A percentile compares a stretch with the other conserved stretches of the same genome.
These are phyloP conservation scores for Fabrea salina DNA, from an alignment of 169 alveolate genomes.

Conservation along the genomic window DNA sequence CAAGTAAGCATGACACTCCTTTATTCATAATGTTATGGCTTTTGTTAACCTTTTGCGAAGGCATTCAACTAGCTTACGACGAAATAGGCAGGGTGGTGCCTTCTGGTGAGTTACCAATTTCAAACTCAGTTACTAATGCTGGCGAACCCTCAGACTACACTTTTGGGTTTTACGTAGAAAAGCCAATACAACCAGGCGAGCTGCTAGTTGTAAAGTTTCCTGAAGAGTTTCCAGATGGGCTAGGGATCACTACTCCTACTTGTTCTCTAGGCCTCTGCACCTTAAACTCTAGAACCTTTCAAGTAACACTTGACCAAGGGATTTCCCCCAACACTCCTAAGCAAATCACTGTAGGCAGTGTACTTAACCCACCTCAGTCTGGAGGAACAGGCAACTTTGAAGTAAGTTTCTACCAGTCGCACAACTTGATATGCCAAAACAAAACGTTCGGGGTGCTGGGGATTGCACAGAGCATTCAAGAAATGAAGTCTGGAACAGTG, in stretches of 20 bases:
- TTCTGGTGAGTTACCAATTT: constrained; percentile 15
- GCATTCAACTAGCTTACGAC: constrained; percentile 2
- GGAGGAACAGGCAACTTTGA: constrained; percentile 34
- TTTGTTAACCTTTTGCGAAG: too few species aligned
- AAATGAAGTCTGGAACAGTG: neutral
- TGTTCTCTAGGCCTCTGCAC: constrained; percentile 18
- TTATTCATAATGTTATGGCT: too few species aligned
- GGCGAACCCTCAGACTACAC: constrained; percentile 3
- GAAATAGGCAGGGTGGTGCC: constrained; percentile 7
- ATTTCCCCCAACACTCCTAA: neutral
- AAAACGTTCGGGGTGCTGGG: constrained; percentile 26
- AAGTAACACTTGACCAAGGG: neutral
- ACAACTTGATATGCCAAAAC: neutral
- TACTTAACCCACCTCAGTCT: neutral
- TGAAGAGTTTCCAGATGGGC: neutral
- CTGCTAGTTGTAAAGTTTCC: neutral
- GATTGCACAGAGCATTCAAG: neutral
- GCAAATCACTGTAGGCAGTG: neutral
- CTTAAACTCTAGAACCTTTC: neutral
- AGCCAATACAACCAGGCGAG: neutral
- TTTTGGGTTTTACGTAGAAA: constrained; percentile 9
- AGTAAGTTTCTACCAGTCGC: neutral
- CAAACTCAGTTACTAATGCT: neutral
- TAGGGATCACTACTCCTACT: neutral
- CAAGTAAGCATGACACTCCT: neutral